These are phyloP conservation scores for Drechslera avenae DNA, from an alignment of 2,329 filamentous ascomycete species.

Conservation along the genomic window DNA sequence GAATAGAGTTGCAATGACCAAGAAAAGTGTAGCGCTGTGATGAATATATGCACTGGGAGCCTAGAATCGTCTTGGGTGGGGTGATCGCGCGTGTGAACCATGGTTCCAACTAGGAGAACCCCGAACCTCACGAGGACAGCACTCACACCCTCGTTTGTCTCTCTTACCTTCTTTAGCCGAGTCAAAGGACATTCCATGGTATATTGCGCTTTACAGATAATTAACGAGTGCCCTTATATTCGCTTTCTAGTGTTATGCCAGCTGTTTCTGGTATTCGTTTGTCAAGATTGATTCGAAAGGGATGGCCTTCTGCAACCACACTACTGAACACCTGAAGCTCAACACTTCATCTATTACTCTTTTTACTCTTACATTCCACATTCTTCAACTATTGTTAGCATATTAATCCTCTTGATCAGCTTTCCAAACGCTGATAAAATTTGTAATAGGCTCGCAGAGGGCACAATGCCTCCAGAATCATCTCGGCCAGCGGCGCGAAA, in stretches of 20 bases:
- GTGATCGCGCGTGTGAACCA: too few relatives aligned
- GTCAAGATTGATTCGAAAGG: constrained; percentile 68
- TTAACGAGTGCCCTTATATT: constrained; percentile 58
- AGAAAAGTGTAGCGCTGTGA: too few relatives aligned
- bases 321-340: constrained; percentile 56
- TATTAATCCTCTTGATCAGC: constrained; percentile 66
- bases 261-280: constrained; percentile 59
- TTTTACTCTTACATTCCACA: constrained; percentile 51
- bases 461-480: constrained; percentile 53
- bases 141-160: constrained; percentile 34
- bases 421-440: constrained; percentile 67
- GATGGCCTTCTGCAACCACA: constrained; percentile 63
- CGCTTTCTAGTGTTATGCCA: constrained; percentile 65
- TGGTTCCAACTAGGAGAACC: neutral
- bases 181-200: constrained; percentile 49
- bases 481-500: constrained; percentile 69
- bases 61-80: too few relatives aligned
- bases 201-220: constrained; percentile 52
- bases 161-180: constrained; percentile 48
- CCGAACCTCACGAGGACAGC: neutral
- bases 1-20: too few relatives aligned
- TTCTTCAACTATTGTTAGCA: constrained; percentile 54
- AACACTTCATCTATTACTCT: constrained; percentile 46
- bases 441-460: constrained; percentile 67
- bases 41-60: too few relatives aligned